Percentiles rank a stretch among this genome's conserved stretches.
Evolutionary conservation across 108 stramenopile genomes (phyloP).

Genomic region (Bacterosira constricta): DNA sequence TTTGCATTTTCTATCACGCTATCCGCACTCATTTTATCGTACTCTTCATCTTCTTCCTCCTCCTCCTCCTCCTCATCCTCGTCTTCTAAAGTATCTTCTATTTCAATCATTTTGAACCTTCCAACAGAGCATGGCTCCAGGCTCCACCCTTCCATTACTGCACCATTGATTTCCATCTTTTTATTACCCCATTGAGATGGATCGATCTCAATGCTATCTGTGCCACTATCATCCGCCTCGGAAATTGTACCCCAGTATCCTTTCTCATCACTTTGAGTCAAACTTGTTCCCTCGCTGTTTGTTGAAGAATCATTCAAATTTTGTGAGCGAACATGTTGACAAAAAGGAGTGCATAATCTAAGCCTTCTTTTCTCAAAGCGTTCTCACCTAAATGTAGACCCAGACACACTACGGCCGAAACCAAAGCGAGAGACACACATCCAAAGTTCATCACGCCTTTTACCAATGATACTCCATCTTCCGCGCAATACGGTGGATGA

Average conservation of each 20-base stretch:
- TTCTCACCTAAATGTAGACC: conserved; percentile 70
- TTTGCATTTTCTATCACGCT: conserved; percentile 18
- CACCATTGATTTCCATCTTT: conserved; percentile 59
- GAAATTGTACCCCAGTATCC: conserved; percentile 77
- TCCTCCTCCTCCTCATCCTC: conserved; percentile 67
- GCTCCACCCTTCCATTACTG: conserved; percentile 73
- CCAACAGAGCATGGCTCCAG: conserved; percentile 74
- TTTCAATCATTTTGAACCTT: conserved; percentile 70
- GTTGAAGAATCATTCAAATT: neutral
- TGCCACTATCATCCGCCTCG: conserved; percentile 32
- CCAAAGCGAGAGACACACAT: conserved; percentile 86
- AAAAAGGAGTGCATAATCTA: neutral
- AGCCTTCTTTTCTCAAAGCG: neutral
- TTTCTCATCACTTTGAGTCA: conserved; percentile 76
- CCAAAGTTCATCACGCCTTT: conserved; percentile 80
- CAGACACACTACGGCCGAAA: conserved; percentile 79
- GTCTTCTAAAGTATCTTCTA: conserved; percentile 54
- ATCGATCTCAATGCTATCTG: conserved; percentile 18
- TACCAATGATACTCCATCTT: conserved; percentile 75
- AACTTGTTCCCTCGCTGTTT: conserved; percentile 63
- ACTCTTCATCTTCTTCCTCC: conserved; percentile 53
- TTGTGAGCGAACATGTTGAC: neutral
- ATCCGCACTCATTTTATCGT: conserved; percentile 32
- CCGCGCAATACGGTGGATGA: conserved; percentile 67
- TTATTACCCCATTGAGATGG: conserved; percentile 17